These are phyloP conservation scores for Fusarium setosum DNA, from an alignment of 2,329 filamentous ascomycete genomes.

Conservation along the genomic window DNA sequence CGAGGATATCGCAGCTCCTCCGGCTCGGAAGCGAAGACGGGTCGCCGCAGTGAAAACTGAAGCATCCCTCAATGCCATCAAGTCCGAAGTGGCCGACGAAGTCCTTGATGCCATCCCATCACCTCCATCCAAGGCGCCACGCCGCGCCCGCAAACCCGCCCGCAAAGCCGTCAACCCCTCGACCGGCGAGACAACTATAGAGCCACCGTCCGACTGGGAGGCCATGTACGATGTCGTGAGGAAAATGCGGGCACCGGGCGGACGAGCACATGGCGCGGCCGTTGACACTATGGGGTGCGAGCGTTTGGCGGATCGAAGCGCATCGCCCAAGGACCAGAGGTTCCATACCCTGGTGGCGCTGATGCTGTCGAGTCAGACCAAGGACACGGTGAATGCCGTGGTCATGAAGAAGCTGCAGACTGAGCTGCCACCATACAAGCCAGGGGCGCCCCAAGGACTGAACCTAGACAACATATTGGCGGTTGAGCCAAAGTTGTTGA, in stretches of 20 bases:
- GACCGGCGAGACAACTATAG: conserved; percentile 53
- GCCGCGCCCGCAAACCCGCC: conserved; percentile 58
- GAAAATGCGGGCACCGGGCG: conserved; percentile 74
- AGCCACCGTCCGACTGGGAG: conserved; percentile 85
- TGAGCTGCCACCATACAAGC: conserved; percentile 68
- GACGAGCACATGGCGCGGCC: conserved; percentile 76
- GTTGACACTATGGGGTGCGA: conserved; percentile 99
- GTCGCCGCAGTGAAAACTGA: conserved; percentile 29
- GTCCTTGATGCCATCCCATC: conserved; percentile 37
- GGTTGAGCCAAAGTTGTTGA: conserved; percentile 72
- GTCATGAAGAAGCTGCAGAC: conserved; percentile 84
- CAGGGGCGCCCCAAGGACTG: conserved; percentile 64
- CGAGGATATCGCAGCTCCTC: conserved; percentile 62
- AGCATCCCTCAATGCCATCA: conserved; percentile 44
- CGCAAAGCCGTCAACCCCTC: conserved; percentile 54
- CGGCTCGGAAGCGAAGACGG: conserved; percentile 46
- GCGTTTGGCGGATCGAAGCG: conserved; percentile 68
- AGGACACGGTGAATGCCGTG: conserved; percentile 88
- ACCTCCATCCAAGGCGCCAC: conserved; percentile 42
- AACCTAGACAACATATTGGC: conserved; percentile 83
- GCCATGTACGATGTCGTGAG: conserved; percentile 82
- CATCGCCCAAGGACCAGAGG: conserved; percentile 68
- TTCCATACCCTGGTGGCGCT: conserved; percentile 89
- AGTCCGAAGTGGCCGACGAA: conserved; percentile 53
- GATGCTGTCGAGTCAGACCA: conserved; percentile 94